These are phyloP conservation scores for Daldinia loculata DNA, from an alignment of 495 filamentous ascomycete species.

Conservation along the genomic window DNA sequence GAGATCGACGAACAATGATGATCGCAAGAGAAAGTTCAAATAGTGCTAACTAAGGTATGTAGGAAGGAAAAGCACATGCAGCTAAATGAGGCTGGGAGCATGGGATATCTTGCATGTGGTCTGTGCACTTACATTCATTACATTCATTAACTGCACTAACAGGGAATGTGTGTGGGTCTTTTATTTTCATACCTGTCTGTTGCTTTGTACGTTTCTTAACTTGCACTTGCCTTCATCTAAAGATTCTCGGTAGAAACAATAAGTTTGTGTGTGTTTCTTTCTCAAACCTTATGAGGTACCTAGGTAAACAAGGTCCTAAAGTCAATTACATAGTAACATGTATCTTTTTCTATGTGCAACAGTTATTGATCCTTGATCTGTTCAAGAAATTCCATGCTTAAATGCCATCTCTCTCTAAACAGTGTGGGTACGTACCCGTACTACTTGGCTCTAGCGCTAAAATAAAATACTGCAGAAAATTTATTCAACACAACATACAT, in stretches of 20 bases:
- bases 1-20: constrained; percentile 40
- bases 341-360: neutral
- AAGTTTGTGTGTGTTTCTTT: neutral
- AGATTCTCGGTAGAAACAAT: neutral
- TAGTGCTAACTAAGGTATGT: neutral
- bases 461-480: neutral
- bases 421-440: neutral
- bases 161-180: constrained; percentile 3
- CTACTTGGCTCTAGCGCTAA: neutral
- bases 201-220: neutral
- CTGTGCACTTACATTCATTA: constrained; percentile 1
- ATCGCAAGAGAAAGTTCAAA: constrained; percentile 32
- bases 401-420: neutral
- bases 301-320: neutral
- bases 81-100: constrained; percentile 37
- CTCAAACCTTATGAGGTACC: no score
- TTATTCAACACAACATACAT: neutral
- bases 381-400: neutral
- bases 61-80: constrained; percentile 37
- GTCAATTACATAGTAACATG: no score
- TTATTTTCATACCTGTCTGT: neutral
- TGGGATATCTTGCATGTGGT: constrained; percentile 15
- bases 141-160: neutral
- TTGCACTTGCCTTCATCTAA: neutral
- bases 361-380: neutral